These are phyloP conservation scores for Metschnikowia colocasiae DNA, from an alignment of 805 yeast genomes.

Conservation along the genomic window DNA sequence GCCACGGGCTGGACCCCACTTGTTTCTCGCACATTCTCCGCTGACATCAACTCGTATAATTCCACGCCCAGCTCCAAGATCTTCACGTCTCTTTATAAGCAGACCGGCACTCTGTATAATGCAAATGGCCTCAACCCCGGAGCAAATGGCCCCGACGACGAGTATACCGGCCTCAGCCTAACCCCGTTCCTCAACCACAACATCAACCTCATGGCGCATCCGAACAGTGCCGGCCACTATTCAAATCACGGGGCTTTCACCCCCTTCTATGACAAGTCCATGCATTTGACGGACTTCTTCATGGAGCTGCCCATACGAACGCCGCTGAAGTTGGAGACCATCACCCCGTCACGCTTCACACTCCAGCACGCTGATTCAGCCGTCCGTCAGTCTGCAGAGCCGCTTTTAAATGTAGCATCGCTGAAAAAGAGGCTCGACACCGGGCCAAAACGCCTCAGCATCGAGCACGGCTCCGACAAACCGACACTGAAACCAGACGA, in stretches of 20 bases:
- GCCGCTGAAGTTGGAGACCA: slow-evolving; percentile 34
- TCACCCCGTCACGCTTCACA: slow-evolving; percentile 39
- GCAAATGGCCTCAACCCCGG: background rate
- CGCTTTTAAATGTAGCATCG: slow-evolving; percentile 22
- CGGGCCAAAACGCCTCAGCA: slow-evolving; percentile 28
- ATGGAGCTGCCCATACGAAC: slow-evolving; percentile 43
- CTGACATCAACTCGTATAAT: slow-evolving; percentile 31
- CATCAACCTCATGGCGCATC: slow-evolving; percentile 24
- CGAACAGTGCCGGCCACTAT: slow-evolving; percentile 18
- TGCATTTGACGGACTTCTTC: slow-evolving; percentile 41
- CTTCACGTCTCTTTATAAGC: slow-evolving; percentile 16
- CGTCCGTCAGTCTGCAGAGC: slow-evolving; percentile 6
- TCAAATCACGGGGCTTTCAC: slow-evolving; percentile 29
- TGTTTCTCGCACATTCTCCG: slow-evolving; percentile 34
- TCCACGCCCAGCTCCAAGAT: slow-evolving; percentile 36
- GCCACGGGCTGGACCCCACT: slow-evolving; percentile 44
- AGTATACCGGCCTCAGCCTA: slow-evolving; percentile 35
- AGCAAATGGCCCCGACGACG: slow-evolving; percentile 8
- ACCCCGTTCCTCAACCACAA: slow-evolving; percentile 42
- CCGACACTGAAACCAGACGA: slow-evolving; percentile 10
- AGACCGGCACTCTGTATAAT: slow-evolving; percentile 3
- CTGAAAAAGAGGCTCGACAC: slow-evolving; percentile 3
- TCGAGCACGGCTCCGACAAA: slow-evolving; percentile 32
- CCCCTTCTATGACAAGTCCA: slow-evolving; percentile 42
- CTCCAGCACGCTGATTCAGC: slow-evolving; percentile 12